Percentiles rank a stretch among this genome's conserved stretches.
Conservation (phyloP, 2,329 filamentous ascomycete genomes). For the Ustilaginoidea virens region DNA sequence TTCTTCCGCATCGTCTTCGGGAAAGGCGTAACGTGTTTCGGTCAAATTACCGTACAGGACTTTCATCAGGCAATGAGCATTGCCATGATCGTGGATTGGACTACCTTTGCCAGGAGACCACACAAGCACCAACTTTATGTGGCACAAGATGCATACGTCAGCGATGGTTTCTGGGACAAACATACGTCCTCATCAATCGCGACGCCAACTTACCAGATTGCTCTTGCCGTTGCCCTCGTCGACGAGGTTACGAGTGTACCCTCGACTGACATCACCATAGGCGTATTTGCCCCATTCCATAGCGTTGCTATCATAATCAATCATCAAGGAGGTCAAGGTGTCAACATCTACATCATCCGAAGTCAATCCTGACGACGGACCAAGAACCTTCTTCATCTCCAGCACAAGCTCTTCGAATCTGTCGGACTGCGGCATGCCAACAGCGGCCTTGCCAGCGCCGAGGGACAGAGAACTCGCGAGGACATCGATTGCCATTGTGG, state of each 20-base stretch:
- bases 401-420: slow-evolving; percentile 56
- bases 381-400: slow-evolving; percentile 59
- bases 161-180: neutral
- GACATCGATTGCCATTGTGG: slow-evolving; percentile 21
- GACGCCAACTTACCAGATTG: slow-evolving; percentile 38
- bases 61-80: slow-evolving; percentile 88
- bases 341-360: slow-evolving; percentile 68
- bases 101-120: slow-evolving; percentile 77
- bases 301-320: slow-evolving; percentile 52
- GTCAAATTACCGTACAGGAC: slow-evolving; percentile 63
- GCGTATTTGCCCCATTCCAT: slow-evolving; percentile 63
- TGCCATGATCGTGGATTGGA: slow-evolving; percentile 77
- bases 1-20: slow-evolving; percentile 29
- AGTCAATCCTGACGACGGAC: slow-evolving; percentile 66
- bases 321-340: slow-evolving; percentile 58
- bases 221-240: slow-evolving; percentile 75
- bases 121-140: slow-evolving; percentile 59
- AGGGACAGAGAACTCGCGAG: slow-evolving; percentile 12
- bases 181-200: neutral
- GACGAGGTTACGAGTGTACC: slow-evolving; percentile 79
- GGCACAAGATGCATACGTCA: slow-evolving; percentile 1
- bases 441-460: slow-evolving; percentile 8
- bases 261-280: slow-evolving; percentile 50
- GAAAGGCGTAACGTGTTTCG: slow-evolving; percentile 71
- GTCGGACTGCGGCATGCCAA: slow-evolving; percentile 17